These are phyloP conservation scores for Calonectria pseudoreteaudii DNA, from an alignment of 2,329 filamentous ascomycete genomes.

Conservation along the genomic window DNA sequence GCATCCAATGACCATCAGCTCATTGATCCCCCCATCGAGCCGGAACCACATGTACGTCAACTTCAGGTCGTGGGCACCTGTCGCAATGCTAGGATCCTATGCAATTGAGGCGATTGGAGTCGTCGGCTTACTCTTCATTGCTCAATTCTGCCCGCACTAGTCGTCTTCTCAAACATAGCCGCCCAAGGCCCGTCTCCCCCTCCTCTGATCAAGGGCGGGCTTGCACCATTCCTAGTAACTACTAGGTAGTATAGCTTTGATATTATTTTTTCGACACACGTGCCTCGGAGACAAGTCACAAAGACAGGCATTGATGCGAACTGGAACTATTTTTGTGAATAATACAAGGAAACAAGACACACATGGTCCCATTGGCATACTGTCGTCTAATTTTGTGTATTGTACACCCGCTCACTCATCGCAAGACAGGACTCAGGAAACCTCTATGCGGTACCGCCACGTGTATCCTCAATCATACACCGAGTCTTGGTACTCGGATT, in stretches of 20 bases:
- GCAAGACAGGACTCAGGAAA: constrained; percentile 57
- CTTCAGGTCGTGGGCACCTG: background rate
- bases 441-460: constrained; percentile 62
- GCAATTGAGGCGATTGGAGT: constrained; percentile 8
- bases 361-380: constrained; percentile 37
- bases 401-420: constrained; percentile 66
- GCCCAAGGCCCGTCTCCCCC: background rate
- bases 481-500: constrained; percentile 47
- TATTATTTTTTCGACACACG: background rate
- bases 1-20: constrained; percentile 32
- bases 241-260: background rate
- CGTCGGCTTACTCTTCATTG: background rate
- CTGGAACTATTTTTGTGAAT: constrained; percentile 8
- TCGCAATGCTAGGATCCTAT: background rate
- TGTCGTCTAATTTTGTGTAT: constrained; percentile 63
- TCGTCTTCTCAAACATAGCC: background rate
- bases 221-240: background rate
- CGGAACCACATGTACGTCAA: constrained; percentile 28
- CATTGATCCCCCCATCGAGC: constrained; percentile 20
- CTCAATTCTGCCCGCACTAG: background rate
- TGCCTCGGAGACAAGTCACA: background rate
- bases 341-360: constrained; percentile 20
- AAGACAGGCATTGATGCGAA: background rate
- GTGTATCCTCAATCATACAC: constrained; percentile 55
- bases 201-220: background rate